Conservation (phyloP, 345 rosid species). For the Hypericum androsaemum region DNA sequence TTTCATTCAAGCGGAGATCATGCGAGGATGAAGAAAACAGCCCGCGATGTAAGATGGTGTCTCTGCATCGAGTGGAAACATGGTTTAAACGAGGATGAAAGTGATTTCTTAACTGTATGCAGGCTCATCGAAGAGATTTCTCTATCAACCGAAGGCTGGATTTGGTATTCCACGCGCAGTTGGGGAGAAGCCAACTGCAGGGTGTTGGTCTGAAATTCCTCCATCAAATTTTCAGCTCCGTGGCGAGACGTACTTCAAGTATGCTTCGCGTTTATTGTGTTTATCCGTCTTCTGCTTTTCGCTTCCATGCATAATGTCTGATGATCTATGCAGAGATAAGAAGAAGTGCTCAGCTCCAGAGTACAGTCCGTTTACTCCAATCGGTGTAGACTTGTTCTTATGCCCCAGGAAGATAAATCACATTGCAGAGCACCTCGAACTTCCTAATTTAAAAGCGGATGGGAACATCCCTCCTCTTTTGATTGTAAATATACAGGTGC, state of each 20-base stretch:
- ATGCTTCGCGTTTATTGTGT: constrained; percentile 12
- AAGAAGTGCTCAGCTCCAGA: constrained; percentile 59
- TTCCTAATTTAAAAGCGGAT: constrained; percentile 54
- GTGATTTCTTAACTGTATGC: neutral
- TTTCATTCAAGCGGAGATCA: neutral
- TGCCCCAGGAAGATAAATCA: constrained; percentile 81
- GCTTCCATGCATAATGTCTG: neutral
- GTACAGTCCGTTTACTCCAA: constrained; percentile 50
- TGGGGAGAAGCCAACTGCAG: constrained; percentile 35
- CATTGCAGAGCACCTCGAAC: constrained; percentile 82
- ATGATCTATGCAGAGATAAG: constrained; percentile 59
- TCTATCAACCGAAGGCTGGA: constrained; percentile 58
- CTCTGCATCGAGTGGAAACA: no score
- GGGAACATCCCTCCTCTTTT: constrained; percentile 69
- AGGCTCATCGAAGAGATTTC: constrained; percentile 52
- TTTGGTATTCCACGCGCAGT: constrained; percentile 30
- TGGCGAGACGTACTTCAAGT: constrained; percentile 59
- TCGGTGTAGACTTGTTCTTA: constrained; percentile 70
- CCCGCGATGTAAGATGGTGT: no score
- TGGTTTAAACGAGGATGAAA: no score
- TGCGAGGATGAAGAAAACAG: neutral
- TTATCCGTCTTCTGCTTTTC: constrained; percentile 5
- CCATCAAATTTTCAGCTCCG: constrained; percentile 68
- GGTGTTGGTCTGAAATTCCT: constrained; percentile 59
- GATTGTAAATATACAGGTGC: constrained; percentile 88